phyloP scores from a whole-genome alignment of 306 rosid genomes.

The Carpinus fangiana region DNA sequence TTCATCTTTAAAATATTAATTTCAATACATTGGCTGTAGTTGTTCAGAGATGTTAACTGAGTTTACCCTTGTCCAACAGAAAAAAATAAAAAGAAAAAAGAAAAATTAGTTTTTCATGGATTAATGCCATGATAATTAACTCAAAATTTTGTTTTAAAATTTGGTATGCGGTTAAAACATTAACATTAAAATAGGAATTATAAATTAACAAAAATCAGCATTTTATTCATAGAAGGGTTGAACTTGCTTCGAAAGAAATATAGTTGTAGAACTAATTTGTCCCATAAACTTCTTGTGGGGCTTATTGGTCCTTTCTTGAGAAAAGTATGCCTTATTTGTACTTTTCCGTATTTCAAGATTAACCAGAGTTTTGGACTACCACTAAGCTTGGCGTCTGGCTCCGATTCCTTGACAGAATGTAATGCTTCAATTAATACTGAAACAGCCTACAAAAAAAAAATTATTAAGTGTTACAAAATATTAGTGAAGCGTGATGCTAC shows the following conservation, averaged over 20 bases:
- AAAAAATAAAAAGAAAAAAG: background rate
- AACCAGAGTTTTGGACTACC: constrained; percentile 49
- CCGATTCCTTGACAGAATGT: constrained; percentile 73
- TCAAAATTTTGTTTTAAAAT: background rate
- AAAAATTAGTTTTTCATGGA: background rate
- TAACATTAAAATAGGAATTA: background rate
- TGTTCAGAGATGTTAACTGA: background rate
- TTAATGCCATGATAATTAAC: background rate
- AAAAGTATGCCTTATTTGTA: background rate
- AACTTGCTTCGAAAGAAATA: background rate
- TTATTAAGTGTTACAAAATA: constrained; percentile 4
- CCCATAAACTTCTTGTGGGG: background rate
- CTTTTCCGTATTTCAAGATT: background rate
- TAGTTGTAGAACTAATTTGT: background rate
- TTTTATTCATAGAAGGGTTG: background rate
- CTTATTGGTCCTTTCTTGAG: background rate
- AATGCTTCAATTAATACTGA: constrained; percentile 76
- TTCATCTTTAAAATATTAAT: background rate
- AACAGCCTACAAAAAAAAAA: constrained; percentile 63
- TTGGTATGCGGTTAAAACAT: background rate
- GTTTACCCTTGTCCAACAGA: background rate
- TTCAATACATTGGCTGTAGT: background rate
- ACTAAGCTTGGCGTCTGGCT: constrained; percentile 56
- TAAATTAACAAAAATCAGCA: background rate
- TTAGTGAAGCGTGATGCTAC: constrained; percentile 19